Evolutionary conservation across 768 basidiomycete species (phyloP).

Genomic region (Pseudohyphozyma bogoriensis): DNA sequence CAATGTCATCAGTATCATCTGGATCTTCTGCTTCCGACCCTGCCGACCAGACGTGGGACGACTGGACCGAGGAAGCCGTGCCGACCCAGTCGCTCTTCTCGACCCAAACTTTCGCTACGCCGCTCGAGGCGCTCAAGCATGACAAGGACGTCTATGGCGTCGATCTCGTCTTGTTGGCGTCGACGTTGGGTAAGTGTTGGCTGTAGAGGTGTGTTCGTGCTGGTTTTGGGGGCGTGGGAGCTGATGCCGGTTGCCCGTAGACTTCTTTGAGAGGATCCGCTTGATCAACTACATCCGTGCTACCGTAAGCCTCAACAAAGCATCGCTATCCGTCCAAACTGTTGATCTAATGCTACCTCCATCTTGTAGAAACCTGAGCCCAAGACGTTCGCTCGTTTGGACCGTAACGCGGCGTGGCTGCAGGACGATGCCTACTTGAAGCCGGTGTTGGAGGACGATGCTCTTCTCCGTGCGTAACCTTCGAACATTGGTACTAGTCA

Average conservation of each 20-base stretch:
- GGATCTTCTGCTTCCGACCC: constrained; percentile 4
- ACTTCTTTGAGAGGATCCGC: constrained; percentile 67
- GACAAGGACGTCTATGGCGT: constrained; percentile 56
- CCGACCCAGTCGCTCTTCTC: constrained; percentile 66
- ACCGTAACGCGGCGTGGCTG: constrained; percentile 50
- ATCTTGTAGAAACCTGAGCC: constrained; percentile 48
- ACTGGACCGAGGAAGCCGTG: constrained; percentile 24
- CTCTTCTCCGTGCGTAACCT: constrained; percentile 63
- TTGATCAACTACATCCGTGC: constrained; percentile 80
- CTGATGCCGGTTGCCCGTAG: constrained; percentile 33
- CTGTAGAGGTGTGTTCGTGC: neutral
- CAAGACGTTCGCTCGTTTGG: constrained; percentile 25
- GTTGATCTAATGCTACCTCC: neutral
- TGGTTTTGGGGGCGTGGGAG: neutral
- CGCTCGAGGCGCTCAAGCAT: constrained; percentile 51
- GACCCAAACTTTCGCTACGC: constrained; percentile 51
- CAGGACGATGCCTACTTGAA: constrained; percentile 66
- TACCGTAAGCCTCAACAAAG: constrained; percentile 47
- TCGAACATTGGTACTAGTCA: too few species aligned
- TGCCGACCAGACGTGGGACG: constrained; percentile 26
- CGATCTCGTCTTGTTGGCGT: constrained; percentile 49
- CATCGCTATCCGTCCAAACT: neutral
- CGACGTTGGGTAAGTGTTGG: constrained; percentile 48
- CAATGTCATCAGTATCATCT: too few species aligned
- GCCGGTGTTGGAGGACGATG: constrained; percentile 75